Conservation (phyloP, 78 protist species). For the Tieghemostelium lacteum region DNA sequence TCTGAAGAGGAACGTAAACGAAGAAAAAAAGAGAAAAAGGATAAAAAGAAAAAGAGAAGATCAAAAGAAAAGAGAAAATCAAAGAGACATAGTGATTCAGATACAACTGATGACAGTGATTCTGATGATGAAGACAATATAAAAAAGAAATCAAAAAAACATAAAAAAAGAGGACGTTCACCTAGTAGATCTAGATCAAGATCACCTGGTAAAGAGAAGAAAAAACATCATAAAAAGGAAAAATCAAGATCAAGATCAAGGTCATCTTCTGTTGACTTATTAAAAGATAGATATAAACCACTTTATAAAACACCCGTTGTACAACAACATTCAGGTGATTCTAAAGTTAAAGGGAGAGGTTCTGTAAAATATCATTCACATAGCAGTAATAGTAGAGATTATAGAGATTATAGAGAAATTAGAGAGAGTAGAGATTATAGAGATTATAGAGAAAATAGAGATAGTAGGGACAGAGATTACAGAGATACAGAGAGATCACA, state of each 20-base stretch:
- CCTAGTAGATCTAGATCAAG: neutral
- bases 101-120: neutral
- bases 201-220: neutral
- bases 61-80: conserved; percentile 2
- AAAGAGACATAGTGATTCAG: neutral
- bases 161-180: conserved; percentile 17
- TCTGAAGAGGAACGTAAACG: conserved; percentile 16
- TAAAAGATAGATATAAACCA: conserved; percentile 52
- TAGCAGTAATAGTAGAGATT: neutral
- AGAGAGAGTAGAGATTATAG: neutral
- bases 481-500: neutral
- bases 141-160: conserved; percentile 1
- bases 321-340: neutral
- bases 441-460: conserved; percentile 2
- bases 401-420: neutral
- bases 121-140: neutral
- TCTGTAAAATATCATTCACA: conserved; percentile 11
- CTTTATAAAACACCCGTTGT: neutral
- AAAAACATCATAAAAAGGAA: neutral
- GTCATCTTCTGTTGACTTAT: conserved; percentile 40
- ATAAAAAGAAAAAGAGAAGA: conserved; percentile 9
- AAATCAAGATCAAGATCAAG: conserved; percentile 41
- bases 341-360: conserved; percentile 46
- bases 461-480: conserved; percentile 22
- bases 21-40: conserved; percentile 24